Evolutionary conservation across 305 asterid species (phyloP).

Genomic region (Solanum chacoense): DNA sequence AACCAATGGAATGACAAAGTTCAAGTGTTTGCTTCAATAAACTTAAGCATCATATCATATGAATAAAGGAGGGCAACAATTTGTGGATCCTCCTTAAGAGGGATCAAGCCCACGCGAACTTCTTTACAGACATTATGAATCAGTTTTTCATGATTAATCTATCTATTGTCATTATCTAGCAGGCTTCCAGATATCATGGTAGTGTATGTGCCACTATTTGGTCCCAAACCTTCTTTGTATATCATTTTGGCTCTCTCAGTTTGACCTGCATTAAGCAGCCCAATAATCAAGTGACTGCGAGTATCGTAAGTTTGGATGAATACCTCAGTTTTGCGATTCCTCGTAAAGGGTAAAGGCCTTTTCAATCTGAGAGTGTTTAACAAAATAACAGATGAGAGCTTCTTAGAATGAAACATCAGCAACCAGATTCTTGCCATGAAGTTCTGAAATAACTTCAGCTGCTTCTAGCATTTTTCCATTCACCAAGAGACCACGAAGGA

Average conservation of each 20-base stretch:
- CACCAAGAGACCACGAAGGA: neutral
- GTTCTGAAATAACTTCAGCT: neutral
- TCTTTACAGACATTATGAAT: neutral
- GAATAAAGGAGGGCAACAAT: neutral
- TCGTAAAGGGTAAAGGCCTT: neutral
- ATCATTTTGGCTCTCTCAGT: neutral
- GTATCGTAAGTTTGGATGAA: neutral
- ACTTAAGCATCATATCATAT: neutral
- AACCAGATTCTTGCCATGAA: neutral
- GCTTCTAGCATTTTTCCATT: neutral
- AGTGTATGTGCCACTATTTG: neutral
- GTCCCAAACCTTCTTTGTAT: neutral
- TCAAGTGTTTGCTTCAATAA: neutral
- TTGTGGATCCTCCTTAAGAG: neutral
- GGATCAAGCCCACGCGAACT: neutral
- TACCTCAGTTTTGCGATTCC: neutral
- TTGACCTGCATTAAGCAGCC: slow-evolving; percentile 4
- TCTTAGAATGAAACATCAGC: neutral
- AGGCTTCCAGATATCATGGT: neutral
- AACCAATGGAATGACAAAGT: neutral
- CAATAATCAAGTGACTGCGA: neutral
- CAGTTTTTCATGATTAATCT: neutral
- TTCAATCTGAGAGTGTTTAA: neutral
- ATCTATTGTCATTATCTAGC: neutral
- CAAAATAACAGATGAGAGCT: neutral